Evolutionary conservation across 2,329 filamentous ascomycete genomes (phyloP).

Genomic region (Calonectria pseudoturangicola): DNA sequence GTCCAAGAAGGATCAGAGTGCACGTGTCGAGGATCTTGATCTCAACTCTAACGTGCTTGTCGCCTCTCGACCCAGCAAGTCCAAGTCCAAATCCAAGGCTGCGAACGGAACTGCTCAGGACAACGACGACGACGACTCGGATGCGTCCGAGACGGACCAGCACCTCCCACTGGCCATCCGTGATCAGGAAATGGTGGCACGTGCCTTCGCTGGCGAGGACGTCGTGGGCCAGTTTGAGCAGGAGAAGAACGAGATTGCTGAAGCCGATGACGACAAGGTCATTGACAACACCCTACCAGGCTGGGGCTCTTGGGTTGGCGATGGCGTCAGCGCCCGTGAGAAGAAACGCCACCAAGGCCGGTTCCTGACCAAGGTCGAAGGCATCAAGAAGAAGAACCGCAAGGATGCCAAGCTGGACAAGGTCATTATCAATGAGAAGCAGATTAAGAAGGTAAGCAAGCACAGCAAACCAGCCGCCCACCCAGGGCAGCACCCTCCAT

Average conservation of each 20-base stretch:
- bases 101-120: conserved; percentile 43
- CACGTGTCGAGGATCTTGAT: conserved; percentile 63
- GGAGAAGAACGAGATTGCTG: conserved; percentile 83
- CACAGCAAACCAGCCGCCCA: neutral
- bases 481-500: neutral
- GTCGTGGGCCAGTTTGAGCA: conserved; percentile 86
- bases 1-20: conserved; percentile 58
- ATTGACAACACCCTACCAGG: conserved; percentile 91
- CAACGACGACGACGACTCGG: conserved; percentile 58
- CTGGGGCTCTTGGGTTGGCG: conserved; percentile 94
- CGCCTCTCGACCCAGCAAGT: conserved; percentile 55
- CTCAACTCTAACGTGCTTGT: conserved; percentile 61
- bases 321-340: conserved; percentile 84
- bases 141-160: conserved; percentile 66
- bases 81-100: conserved; percentile 53
- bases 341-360: conserved; percentile 78
- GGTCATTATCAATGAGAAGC: conserved; percentile 95
- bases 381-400: conserved; percentile 84
- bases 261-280: conserved; percentile 88
- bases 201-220: conserved; percentile 92
- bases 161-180: conserved; percentile 75
- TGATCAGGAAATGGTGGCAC: conserved; percentile 82
- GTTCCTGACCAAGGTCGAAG: conserved; percentile 80
- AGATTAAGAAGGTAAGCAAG: conserved; percentile 83
- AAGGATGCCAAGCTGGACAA: conserved; percentile 88